Conservation (phyloP, 1,139 yeast species). For the Nadsonia starkeyi-henricii region DNA sequence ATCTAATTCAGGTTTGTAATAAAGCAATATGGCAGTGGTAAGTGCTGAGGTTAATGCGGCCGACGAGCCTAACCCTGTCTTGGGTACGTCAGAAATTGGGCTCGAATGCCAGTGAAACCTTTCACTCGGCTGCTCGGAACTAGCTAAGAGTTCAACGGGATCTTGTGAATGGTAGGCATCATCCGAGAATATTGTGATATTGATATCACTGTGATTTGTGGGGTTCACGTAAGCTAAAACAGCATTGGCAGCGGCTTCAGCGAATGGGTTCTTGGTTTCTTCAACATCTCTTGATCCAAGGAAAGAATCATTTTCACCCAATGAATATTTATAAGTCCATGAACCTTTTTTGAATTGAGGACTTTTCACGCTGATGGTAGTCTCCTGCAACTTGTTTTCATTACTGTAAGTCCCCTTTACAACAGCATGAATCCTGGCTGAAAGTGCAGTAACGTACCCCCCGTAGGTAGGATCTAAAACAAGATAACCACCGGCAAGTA, state of each 20-base stretch:
- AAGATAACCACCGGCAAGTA: constrained; percentile 86
- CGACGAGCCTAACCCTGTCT: constrained; percentile 92
- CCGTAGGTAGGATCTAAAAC: constrained; percentile 66
- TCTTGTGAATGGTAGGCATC: constrained; percentile 78
- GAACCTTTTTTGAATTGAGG: constrained; percentile 66
- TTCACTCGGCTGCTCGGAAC: constrained; percentile 12
- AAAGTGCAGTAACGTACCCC: constrained; percentile 76
- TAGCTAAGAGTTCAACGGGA: constrained; percentile 20
- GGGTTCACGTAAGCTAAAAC: constrained; percentile 41
- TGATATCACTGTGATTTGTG: constrained; percentile 18
- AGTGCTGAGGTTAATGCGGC: constrained; percentile 85
- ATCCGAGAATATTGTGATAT: constrained; percentile 64
- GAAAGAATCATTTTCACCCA: background rate
- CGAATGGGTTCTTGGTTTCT: constrained; percentile 51
- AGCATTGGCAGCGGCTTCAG: constrained; percentile 45
- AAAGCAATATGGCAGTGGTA: constrained; percentile 51
- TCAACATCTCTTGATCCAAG: constrained; percentile 6
- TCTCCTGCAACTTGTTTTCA: constrained; percentile 4
- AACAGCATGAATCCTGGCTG: constrained; percentile 80
- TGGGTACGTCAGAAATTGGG: constrained; percentile 61
- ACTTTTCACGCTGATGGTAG: constrained; percentile 39
- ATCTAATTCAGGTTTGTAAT: constrained; percentile 27
- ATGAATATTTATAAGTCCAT: constrained; percentile 41
- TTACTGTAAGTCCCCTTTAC: constrained; percentile 19
- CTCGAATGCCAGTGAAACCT: constrained; percentile 45